phyloP scores from a whole-genome alignment of 2,329 filamentous ascomycete genomes.

The Penicillium sumatraense region DNA sequence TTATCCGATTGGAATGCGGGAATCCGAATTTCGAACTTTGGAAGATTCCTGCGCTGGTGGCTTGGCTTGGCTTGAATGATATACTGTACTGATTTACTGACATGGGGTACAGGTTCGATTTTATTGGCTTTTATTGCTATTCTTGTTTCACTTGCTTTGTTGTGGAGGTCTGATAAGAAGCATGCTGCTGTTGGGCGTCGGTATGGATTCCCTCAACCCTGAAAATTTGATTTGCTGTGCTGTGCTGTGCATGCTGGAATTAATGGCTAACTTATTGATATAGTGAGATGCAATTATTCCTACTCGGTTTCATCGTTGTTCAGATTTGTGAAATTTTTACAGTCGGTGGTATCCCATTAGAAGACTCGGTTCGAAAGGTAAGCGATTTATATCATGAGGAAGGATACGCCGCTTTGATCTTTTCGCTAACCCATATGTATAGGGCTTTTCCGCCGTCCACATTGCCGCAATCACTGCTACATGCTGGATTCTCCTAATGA shows the following conservation, averaged over 20 bases:
- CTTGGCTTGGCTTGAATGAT: neutral
- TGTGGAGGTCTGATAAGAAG: constrained; percentile 85
- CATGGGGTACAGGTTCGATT: constrained; percentile 71
- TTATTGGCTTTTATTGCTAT: constrained; percentile 80
- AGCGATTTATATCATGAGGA: constrained; percentile 50
- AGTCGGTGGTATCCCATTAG: constrained; percentile 83
- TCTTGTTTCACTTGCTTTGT: constrained; percentile 64
- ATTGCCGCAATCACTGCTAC: constrained; percentile 87
- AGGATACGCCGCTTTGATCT: neutral
- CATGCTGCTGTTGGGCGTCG: constrained; percentile 91
- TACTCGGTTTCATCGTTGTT: constrained; percentile 82
- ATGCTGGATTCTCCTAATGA: constrained; percentile 88
- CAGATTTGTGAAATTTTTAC: constrained; percentile 97
- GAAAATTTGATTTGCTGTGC: neutral
- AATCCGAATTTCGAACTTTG: too few species aligned
- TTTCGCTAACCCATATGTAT: constrained; percentile 40
- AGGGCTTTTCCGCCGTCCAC: constrained; percentile 90
- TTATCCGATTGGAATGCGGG: too few species aligned
- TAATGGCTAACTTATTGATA: neutral
- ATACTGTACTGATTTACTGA: constrained; percentile 16
- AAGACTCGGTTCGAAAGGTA: constrained; percentile 68
- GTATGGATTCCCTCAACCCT: constrained; percentile 54
- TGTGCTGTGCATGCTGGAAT: too few species aligned
- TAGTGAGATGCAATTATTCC: constrained; percentile 96
- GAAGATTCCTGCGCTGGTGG: too few species aligned